These are phyloP conservation scores for Allomyces macrogynus DNA, from an alignment of 192 early-diverging fungal species.

Conservation along the genomic window DNA sequence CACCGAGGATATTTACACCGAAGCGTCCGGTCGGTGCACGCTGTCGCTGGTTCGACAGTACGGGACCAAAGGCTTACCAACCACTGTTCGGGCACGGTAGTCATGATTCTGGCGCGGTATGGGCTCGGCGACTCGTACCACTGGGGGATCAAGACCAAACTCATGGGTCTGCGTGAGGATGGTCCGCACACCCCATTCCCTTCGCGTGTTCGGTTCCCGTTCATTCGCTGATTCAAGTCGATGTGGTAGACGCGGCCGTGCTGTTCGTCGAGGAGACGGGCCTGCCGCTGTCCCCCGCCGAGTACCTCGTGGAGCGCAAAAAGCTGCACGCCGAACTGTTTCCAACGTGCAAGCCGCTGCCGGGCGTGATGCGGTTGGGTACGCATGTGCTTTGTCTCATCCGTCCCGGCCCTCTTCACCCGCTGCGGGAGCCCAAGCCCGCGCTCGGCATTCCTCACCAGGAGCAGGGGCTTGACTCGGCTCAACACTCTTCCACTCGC, in stretches of 20 bases:
- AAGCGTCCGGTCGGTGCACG: neutral
- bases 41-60: too few relatives aligned
- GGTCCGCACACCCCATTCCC: neutral
- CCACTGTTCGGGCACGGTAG: too few relatives aligned
- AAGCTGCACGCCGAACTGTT: neutral
- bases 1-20: neutral
- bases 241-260: neutral
- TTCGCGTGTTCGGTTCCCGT: too few relatives aligned
- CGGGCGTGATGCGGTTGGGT: neutral
- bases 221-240: too few relatives aligned
- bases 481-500: too few relatives aligned
- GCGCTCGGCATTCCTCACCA: too few relatives aligned
- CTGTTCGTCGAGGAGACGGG: neutral
- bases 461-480: too few relatives aligned
- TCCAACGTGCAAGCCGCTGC: neutral
- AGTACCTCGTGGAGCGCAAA: neutral
- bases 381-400: neutral
- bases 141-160: neutral
- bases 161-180: neutral
- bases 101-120: neutral
- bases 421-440: too few relatives aligned
- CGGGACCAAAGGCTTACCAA: too few relatives aligned
- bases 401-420: too few relatives aligned
- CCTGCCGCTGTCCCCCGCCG: neutral
- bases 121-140: neutral